Percentiles rank a stretch among this genome's conserved stretches.
phyloP scores from a whole-genome alignment of 2,329 filamentous ascomycete genomes.

The Fusarium sp. region DNA sequence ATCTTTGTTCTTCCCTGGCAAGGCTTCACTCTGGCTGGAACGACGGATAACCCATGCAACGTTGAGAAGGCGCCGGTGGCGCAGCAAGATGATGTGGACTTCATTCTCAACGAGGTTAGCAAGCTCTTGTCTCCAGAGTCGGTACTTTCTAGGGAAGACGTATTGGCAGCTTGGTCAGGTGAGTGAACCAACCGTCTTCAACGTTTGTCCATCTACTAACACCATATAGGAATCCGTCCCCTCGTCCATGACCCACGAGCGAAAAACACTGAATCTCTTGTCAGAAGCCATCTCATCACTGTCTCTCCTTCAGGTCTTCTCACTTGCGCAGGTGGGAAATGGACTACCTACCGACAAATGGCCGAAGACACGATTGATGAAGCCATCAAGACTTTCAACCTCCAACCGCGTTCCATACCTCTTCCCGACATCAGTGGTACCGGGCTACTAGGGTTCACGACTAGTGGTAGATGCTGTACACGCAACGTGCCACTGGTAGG shows the following conservation, averaged over 20 bases:
- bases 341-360: conserved; percentile 92
- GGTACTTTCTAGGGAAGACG: conserved; percentile 78
- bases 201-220: conserved; percentile 24
- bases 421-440: conserved; percentile 76
- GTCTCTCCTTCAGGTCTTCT: conserved; percentile 80
- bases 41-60: conserved; percentile 79
- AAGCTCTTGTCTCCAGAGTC: conserved; percentile 82
- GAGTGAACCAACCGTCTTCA: conserved; percentile 44
- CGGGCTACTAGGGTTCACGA: conserved; percentile 57
- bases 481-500: conserved; percentile 79
- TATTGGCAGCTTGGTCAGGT: conserved; percentile 85
- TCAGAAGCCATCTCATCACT: conserved; percentile 84
- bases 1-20: conserved; percentile 92
- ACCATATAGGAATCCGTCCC: conserved; percentile 71
- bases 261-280: conserved; percentile 84
- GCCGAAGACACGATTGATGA: conserved; percentile 87
- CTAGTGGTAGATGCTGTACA: conserved; percentile 80
- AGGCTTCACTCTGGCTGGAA: conserved; percentile 86
- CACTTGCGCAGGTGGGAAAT: conserved; percentile 86
- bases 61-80: conserved; percentile 78
- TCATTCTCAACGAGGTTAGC: conserved; percentile 83
- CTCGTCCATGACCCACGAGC: conserved; percentile 85
- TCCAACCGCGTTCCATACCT: conserved; percentile 64
- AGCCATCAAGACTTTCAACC: conserved; percentile 74
- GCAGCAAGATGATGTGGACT: conserved; percentile 82